Evolutionary conservation across 192 early-diverging fungal genomes (phyloP), one percentile per base, ranked within the genome.

Genomic region (Entophlyctis helioformis): DNA sequence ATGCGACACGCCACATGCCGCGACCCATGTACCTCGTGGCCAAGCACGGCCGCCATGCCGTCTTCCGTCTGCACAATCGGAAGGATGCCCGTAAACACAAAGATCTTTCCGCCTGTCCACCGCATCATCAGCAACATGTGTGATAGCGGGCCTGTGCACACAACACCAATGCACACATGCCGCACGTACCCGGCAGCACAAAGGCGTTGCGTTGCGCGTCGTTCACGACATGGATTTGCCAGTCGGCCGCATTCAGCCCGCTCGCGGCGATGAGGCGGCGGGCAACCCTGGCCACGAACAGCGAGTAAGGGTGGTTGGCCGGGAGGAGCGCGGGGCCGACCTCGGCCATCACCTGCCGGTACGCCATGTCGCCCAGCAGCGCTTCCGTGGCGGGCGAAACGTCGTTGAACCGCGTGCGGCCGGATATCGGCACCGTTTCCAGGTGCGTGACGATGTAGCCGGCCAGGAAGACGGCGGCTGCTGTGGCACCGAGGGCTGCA

Each of bases 51-150:
- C 5, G 95, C 95, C 57, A 98, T 54, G 8, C 89, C 91, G 56
- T 85, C 74, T 57, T 89, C 86, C 59, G 86, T 78, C 40, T 69
- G 43, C 0, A 76, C 76, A 22, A 98, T 64, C 1, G 83, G 82
- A 2, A 98, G 65, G 16, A 98, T 77, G 3, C 95, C 95, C 20
- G 88, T 88, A 50, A 96, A 98, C 25, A 98, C 95, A 78, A 98
- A 98, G 0, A 98, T 83, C 61, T 92, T 91, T 27, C 89, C 89
- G 28, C 54, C 54, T 50, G 42, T 20, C 6, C 13, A 28, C 5
- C 5, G 3, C 3, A 44, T 4, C 24, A 16, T 4, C 20, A 20
- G 4, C 7, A 7, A 29, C 4, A 23, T 11, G 42, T 4, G 28
- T 40, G 27, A 24, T 39, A 20, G 36, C 7, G 37, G 9, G 21